phyloP scores from a whole-genome alignment of 768 basidiomycete genomes.

The Coprinopsis marcescibilis region DNA sequence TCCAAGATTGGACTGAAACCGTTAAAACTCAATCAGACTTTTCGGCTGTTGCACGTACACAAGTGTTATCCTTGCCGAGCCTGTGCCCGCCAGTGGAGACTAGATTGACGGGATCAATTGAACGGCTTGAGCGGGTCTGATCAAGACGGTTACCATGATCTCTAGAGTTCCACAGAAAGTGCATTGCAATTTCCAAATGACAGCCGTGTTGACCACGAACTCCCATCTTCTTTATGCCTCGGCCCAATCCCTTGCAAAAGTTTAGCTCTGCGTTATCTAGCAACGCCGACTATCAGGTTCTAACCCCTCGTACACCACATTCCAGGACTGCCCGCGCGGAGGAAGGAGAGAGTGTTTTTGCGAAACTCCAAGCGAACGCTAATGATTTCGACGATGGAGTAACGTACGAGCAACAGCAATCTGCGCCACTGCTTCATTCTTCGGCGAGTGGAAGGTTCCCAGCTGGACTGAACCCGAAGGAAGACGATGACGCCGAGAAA shows the following conservation, averaged over 20 bases:
- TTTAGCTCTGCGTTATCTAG: slow-evolving; percentile 26
- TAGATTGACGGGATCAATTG: background rate
- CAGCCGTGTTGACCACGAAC: background rate
- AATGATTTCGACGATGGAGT: slow-evolving; percentile 32
- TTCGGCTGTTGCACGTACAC: too few species aligned
- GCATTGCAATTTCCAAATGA: background rate
- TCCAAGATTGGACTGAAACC: background rate
- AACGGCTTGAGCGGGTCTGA: background rate
- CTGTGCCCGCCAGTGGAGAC: too few species aligned
- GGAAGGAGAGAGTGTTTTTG: slow-evolving; percentile 50
- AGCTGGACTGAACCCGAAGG: slow-evolving; percentile 23
- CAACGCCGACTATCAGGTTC: slow-evolving; percentile 27
- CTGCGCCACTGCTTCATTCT: slow-evolving; percentile 43
- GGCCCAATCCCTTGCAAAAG: slow-evolving; percentile 33
- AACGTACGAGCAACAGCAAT: slow-evolving; percentile 30
- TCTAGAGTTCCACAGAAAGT: background rate
- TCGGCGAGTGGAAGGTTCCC: slow-evolving; percentile 37
- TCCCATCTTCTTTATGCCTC: slow-evolving; percentile 28
- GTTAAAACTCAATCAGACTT: background rate
- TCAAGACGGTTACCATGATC: background rate
- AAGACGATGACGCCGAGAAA: slow-evolving; percentile 9
- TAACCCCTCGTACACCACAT: slow-evolving; percentile 61
- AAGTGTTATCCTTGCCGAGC: too few species aligned
- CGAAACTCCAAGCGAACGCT: slow-evolving; percentile 39
- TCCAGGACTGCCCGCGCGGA: slow-evolving; percentile 54